Evolutionary conservation across 139 green algal genomes (phyloP), one percentile per base, ranked within the genome.

Genomic region (Chlamydomonas asymmetrica): DNA sequence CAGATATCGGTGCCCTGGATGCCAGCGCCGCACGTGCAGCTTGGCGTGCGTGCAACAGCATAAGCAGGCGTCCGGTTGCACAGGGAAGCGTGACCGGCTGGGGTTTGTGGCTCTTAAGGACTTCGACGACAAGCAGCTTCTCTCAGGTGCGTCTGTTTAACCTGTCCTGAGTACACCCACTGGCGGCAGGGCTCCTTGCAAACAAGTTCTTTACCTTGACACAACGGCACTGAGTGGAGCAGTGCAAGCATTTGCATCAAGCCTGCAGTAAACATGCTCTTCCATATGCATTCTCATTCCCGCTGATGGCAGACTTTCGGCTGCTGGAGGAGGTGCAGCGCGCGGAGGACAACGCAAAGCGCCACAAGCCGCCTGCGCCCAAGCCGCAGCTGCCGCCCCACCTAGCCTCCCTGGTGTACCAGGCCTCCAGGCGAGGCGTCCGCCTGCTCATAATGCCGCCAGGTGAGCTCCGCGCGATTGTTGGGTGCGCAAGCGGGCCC

Each of bases 1-100:
- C 59, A 91, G 90, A 69, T 94, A 94, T 78, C 63, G 74, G 25
- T 94, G 90, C 68, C 90, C 90, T 5, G 83, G 80, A 16, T 94
- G 90, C 70, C 18, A 79, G 13, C 38, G 34, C 1, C 82, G 84
- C 38, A 95, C 66, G 27, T 95, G 91, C 85, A 90, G 84, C 78
- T 67, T 92, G 13, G 74, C 64, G 6, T 95, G 91, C 82, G 78
- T 78, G 43, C 73, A 80, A 57, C 31, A 32, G 56, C 91, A 95
- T 81, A 95, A 95, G 75, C 74, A 52, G 22, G 71, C 37, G 0
- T 86, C 41, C 31, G 80, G 85, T 3, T 94, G 91, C 86, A 91
- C 57, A 2, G 91, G 91, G 35, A 86, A 91, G 75, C 74, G 91
- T 9, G 82, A 89, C 80, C 80, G 87, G n/a, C 87, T 88, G 29